These are phyloP conservation scores for Rutstroemia sp. DNA, from an alignment of 2,329 filamentous ascomycete species.

Conservation along the genomic window DNA sequence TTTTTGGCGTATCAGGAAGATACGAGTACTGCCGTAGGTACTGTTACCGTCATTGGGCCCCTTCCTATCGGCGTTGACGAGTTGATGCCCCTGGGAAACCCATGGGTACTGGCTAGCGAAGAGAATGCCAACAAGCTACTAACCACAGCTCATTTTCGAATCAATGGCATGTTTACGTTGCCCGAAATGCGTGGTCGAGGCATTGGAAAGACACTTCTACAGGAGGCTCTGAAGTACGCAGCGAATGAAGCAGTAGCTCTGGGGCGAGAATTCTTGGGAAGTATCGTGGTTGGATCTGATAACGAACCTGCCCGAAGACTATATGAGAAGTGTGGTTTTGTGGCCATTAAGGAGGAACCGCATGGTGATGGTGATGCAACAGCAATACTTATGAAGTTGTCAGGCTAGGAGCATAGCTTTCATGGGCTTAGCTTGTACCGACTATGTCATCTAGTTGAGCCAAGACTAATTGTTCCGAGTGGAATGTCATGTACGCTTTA, in stretches of 20 bases:
- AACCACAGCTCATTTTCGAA: slow-evolving; percentile 25
- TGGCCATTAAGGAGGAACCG: slow-evolving; percentile 17
- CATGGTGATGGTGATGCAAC: slow-evolving; percentile 6
- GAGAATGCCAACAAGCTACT: not conserved
- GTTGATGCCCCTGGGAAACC: slow-evolving; percentile 11
- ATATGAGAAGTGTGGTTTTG: slow-evolving; percentile 33
- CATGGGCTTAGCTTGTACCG: too few relatives aligned
- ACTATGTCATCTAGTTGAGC: too few relatives aligned
- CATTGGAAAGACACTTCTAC: slow-evolving; percentile 30
- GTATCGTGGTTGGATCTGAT: slow-evolving; percentile 30
- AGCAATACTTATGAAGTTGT: slow-evolving; percentile 15
- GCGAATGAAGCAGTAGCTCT: slow-evolving; percentile 19
- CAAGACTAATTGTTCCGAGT: too few relatives aligned
- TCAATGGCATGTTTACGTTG: slow-evolving; percentile 34
- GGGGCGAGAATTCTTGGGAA: slow-evolving; percentile 23
- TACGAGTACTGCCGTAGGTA: slow-evolving; percentile 25
- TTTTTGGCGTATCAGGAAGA: slow-evolving; percentile 28
- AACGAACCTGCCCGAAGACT: slow-evolving; percentile 30
- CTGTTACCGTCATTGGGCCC: slow-evolving; percentile 30
- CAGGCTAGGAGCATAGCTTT: not conserved
- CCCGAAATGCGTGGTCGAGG: slow-evolving; percentile 32
- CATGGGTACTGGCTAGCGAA: slow-evolving; percentile 13
- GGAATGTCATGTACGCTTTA: too few relatives aligned
- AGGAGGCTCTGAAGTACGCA: slow-evolving; percentile 25
- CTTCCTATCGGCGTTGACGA: slow-evolving; percentile 18